Conservation (phyloP, 257 asterid species). For the Salvia miltiorrhiza region DNA sequence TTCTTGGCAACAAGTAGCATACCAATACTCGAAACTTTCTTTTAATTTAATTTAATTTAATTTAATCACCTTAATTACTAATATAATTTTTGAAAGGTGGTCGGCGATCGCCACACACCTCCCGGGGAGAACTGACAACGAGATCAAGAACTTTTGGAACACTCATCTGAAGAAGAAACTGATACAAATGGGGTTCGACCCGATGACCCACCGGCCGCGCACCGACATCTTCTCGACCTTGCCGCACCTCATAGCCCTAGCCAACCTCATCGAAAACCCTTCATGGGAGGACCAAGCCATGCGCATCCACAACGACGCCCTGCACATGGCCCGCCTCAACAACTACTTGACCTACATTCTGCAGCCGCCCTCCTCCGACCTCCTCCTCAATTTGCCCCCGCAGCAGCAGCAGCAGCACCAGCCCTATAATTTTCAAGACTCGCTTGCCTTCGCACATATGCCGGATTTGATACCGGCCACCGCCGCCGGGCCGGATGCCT, state of each 20-base stretch:
- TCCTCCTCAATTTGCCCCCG: constrained; percentile 18
- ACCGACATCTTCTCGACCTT: constrained; percentile 63
- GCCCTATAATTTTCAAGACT: constrained; percentile 32
- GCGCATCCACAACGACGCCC: constrained; percentile 60
- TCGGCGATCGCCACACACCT: constrained; percentile 71
- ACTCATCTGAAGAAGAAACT: constrained; percentile 72
- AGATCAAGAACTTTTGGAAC: constrained; percentile 82
- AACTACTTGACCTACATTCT: constrained; percentile 52
- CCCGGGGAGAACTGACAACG: constrained; percentile 77
- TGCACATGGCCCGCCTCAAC: constrained; percentile 52
- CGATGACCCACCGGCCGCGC: constrained; percentile 80
- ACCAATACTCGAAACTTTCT: no score
- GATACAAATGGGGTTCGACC: constrained; percentile 86
- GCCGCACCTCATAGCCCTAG: constrained; percentile 68
- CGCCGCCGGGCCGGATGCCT: constrained; percentile 11
- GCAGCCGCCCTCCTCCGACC: constrained; percentile 30
- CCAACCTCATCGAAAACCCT: constrained; percentile 62
- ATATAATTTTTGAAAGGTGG: constrained; percentile 44
- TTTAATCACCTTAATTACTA: no score
- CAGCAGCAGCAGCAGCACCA: constrained; percentile 11
- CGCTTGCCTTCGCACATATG: constrained; percentile 49
- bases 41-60: no score
- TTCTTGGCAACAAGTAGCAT: constrained; percentile 78
- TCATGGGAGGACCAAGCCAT: constrained; percentile 61
- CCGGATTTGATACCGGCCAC: constrained; percentile 45